Base-by-base conservation (phyloP, 495 filamentous ascomycete genomes). In the Xylaria nigripes region DNA sequence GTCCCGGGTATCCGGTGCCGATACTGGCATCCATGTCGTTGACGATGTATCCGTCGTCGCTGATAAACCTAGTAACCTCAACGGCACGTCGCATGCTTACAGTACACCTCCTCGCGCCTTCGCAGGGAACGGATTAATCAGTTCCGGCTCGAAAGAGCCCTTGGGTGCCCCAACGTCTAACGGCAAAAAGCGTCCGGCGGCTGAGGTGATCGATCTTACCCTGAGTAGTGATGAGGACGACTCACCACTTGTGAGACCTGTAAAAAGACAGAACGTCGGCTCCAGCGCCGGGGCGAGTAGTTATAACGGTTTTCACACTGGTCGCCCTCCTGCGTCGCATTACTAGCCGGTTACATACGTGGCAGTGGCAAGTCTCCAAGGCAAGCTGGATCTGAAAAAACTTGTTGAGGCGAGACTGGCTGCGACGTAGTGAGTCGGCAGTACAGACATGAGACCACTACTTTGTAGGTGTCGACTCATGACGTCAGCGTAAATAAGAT, bases 1-100 rank as follows among this genome's bases (percentile, higher is more conserved):
- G 42, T 58, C 62, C 58, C 54, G 73, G 61, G 6, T 68, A 59
- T 23, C 62, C 32, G 55, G 61, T 16, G 57, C 62, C 22, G 71
- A 63, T n/a, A 6, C 57, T 50, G 64, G 65, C 34, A 66, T 72
- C 38, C 81, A 86, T 56, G 80, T 80, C 41, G 82, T 86, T 45
- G 85, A 89, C 47, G 87, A 87, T 54, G 65, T 92, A 38, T 78
- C 74, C 6, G 80, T 86, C n/a, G 55, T 70, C 48, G 61, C 46
- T 45, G 54, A 53, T 21, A 57, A 61, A 10, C 52, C 55, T 3
- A 50, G 55, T 19, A 46, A 61, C 9, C 41, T 46, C 21, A 58
- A 23, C 40, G 16, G 47, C 23, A 45, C 47, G n/a, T 30, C 54
- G 0, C 30, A 40, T 34, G 7, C 46, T 0, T 46, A 29, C 32